Conservation (phyloP, 495 filamentous ascomycete genomes). For the Neurospora tetraspora region DNA sequence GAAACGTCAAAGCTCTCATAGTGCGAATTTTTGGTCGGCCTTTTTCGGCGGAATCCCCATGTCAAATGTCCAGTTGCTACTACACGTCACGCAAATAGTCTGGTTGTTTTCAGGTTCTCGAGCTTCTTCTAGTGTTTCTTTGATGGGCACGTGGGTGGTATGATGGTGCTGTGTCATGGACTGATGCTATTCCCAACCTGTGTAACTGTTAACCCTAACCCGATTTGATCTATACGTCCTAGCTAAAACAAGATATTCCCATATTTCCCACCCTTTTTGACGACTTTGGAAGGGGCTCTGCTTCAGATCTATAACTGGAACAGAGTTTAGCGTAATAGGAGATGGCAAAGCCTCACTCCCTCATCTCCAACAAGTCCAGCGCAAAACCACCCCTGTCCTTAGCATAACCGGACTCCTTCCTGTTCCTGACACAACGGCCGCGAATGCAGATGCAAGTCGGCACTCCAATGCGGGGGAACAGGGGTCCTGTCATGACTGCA, state of each 20-base stretch:
- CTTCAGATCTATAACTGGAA: neutral
- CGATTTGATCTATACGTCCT: neutral
- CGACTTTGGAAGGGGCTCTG: neutral
- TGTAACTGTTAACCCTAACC: neutral
- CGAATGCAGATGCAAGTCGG: neutral
- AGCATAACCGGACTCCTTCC: neutral
- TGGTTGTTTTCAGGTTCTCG: neutral
- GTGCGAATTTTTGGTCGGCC: neutral
- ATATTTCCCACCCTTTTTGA: neutral
- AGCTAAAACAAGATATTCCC: neutral
- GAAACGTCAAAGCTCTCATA: neutral
- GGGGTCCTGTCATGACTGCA: neutral
- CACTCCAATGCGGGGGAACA: neutral
- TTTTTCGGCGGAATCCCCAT: neutral
- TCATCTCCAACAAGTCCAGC: neutral
- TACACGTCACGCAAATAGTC: neutral
- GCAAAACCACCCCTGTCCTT: neutral
- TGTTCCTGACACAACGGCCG: neutral
- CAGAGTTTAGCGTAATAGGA: neutral
- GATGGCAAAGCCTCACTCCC: neutral
- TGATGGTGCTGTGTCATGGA: neutral
- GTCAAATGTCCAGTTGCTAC: neutral
- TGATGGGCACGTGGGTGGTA: neutral
- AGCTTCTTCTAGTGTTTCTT: neutral
- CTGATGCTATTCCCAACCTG: neutral